Conservation (phyloP, 257 asterid genomes). For the Pogostemon cablin region DNA sequence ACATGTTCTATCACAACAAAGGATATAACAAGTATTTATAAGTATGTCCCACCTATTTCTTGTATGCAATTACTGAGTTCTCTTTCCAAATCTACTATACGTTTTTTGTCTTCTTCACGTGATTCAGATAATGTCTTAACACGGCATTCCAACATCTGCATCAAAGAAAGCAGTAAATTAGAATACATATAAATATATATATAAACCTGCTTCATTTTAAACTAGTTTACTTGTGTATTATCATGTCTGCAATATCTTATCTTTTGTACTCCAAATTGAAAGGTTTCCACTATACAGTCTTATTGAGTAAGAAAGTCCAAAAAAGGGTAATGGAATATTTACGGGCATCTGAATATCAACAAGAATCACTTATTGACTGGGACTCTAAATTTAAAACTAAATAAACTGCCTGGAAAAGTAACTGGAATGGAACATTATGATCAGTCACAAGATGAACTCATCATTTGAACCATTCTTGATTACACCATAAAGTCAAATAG, state of each 20-base stretch:
- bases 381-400: not conserved
- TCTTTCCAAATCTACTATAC: slow-evolving; percentile 71
- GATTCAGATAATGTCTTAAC: slow-evolving; percentile 63
- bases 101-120: slow-evolving; percentile 71
- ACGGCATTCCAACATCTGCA: slow-evolving; percentile 76
- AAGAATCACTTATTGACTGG: not conserved
- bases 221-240: not conserved
- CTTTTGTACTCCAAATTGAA: not conserved
- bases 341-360: not conserved
- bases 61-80: slow-evolving; percentile 76
- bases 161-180: slow-evolving; percentile 27
- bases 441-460: not conserved
- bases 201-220: not conserved
- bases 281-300: not conserved
- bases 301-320: slow-evolving; percentile 8
- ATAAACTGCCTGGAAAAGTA: slow-evolving; percentile 9
- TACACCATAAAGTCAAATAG: slow-evolving; percentile 12
- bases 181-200: not conserved
- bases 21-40: not conserved
- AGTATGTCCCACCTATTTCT: slow-evolving; percentile 73
- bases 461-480: slow-evolving; percentile 4
- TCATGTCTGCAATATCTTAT: not conserved
- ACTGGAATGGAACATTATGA: slow-evolving; percentile 19
- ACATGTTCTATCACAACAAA: not conserved
- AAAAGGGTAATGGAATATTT: not conserved